phyloP scores from a whole-genome alignment of 1,284 basidiomycete species.

The Cryptococcus sp. region DNA sequence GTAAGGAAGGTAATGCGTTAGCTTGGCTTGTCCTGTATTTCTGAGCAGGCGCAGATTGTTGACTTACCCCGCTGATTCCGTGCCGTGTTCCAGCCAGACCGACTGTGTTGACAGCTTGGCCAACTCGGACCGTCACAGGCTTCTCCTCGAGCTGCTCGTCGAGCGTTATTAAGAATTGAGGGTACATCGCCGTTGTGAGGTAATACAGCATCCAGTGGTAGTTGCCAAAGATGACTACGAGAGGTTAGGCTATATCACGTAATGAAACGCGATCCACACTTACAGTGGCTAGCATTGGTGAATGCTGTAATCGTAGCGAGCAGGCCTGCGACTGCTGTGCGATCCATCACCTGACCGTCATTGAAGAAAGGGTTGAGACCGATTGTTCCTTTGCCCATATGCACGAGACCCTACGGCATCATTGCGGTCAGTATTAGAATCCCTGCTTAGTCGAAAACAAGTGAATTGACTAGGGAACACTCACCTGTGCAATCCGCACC shows the following conservation, averaged over 20 bases:
- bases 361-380: conserved; percentile 97
- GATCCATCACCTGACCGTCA: conserved; percentile 86
- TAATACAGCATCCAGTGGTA: conserved; percentile 99
- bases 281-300: conserved; percentile 88
- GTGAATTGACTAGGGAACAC: not conserved
- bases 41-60: conserved; percentile 12
- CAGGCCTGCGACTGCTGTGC: conserved; percentile 87
- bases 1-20: conserved; percentile 2
- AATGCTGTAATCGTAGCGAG: conserved; percentile 87
- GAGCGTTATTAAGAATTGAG: conserved; percentile 95
- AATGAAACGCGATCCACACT: conserved; percentile 50
- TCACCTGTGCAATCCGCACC: conserved; percentile 84
- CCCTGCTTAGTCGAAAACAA: not conserved
- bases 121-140: conserved; percentile 91
- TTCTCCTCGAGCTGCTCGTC: conserved; percentile 83
- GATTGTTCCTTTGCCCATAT: conserved; percentile 99
- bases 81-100: conserved; percentile 51
- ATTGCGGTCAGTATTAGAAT: not conserved
- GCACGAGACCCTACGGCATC: conserved; percentile 69
- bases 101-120: conserved; percentile 64
- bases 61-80: conserved; percentile 54
- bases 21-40: too few relatives aligned
- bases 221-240: conserved; percentile 82
- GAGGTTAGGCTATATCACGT: too few relatives aligned
- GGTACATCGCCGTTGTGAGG: conserved; percentile 94